Evolutionary conservation across 176 grass and related monocot species (phyloP).

Genomic region (Triticum dicoccoides): DNA sequence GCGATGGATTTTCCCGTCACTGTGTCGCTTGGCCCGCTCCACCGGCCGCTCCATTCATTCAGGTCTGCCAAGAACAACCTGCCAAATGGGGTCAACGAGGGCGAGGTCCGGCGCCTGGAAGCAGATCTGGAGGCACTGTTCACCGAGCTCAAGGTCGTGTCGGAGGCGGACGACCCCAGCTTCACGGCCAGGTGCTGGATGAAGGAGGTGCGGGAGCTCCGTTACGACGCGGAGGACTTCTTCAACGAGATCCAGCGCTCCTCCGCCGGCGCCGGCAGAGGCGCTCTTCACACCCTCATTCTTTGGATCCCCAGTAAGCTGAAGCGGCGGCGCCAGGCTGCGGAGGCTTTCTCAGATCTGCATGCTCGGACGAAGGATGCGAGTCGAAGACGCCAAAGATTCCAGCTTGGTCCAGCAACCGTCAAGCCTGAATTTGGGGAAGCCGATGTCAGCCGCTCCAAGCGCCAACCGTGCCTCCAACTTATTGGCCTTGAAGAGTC

Average conservation of each 20-base stretch:
- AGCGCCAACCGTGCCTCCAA: background rate
- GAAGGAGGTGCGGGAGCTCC: too few species aligned
- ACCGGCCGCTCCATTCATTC: too few species aligned
- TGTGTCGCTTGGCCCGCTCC: too few species aligned
- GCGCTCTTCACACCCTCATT: background rate
- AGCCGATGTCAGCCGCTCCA: background rate
- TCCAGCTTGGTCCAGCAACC: background rate
- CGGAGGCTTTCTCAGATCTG: background rate
- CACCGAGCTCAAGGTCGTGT: too few species aligned
- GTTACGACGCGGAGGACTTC: too few species aligned
- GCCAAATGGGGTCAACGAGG: rapidly evolving
- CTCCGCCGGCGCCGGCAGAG: background rate
- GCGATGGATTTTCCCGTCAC: too few species aligned
- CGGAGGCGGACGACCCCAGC: too few species aligned
- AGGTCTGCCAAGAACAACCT: too few species aligned
- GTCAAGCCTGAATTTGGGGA: background rate
- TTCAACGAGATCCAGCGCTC: too few species aligned
- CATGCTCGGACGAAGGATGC: background rate
- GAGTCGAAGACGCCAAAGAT: background rate
- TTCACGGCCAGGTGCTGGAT: too few species aligned
- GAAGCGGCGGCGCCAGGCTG: background rate
- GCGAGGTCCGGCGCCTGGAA: too few species aligned
- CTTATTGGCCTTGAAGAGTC: background rate
- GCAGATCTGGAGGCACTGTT: too few species aligned
- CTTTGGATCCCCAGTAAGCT: background rate